Conservation (phyloP, 441 rosid species). For the Euphorbia celastroides region DNA sequence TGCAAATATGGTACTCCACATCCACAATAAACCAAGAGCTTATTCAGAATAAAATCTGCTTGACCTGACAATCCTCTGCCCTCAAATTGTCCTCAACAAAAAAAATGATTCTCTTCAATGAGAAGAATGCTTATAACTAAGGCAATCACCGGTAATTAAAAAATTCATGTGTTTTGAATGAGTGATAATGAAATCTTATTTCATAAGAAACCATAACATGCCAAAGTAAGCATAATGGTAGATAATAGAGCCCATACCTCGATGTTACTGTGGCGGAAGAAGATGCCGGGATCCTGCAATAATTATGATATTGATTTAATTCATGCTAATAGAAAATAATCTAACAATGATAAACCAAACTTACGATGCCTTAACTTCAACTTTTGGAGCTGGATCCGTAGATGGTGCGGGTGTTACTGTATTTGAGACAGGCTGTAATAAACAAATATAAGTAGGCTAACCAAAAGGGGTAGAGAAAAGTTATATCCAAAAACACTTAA, state of each 20-base stretch:
- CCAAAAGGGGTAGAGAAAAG: not conserved
- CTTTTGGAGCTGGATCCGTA: conserved; percentile 29
- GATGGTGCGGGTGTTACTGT: conserved; percentile 36
- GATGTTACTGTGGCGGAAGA: conserved; percentile 33
- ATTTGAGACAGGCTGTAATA: conserved; percentile 48
- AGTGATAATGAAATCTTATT: not conserved
- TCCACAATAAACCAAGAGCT: not conserved
- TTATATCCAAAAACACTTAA: not conserved
- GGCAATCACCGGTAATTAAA: not conserved
- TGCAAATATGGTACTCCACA: not conserved
- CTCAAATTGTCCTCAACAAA: too few species aligned
- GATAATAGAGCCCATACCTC: conserved; percentile 32
- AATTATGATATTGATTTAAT: conserved; percentile 4
- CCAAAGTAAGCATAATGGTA: not conserved
- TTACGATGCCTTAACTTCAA: conserved; percentile 52
- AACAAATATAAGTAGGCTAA: conserved; percentile 6
- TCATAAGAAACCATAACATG: not conserved
- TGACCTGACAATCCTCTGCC: not conserved
- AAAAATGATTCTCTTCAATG: too few species aligned
- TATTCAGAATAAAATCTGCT: not conserved
- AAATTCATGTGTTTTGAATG: too few species aligned
- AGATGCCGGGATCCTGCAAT: conserved; percentile 31
- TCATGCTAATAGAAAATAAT: conserved; percentile 9
- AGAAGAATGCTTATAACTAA: not conserved
- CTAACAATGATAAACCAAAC: conserved; percentile 15